Base-by-base conservation (phyloP, 306 rosid species). In the Begonia fuchsioides region DNA sequence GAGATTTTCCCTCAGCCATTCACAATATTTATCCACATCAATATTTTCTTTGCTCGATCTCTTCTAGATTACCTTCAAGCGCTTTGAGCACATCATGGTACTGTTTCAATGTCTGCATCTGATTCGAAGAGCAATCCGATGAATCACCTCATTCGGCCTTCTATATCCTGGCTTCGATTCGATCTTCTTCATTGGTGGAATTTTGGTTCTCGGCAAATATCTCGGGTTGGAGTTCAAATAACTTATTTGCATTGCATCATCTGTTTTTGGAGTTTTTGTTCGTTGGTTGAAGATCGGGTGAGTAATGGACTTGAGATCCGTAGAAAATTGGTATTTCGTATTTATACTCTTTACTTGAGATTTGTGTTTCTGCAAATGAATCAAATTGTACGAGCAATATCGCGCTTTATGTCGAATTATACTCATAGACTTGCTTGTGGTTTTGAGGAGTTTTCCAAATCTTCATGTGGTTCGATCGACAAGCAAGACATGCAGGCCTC, bases 381-480 rank as follows among this genome's bases (percentile, higher is more conserved):
- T 0, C 5, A 40, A 10, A 10, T 10, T 2, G 11, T 13, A 40
- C n/a, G n/a, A n/a, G n/a, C n/a, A n/a, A n/a, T n/a, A n/a, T n/a
- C n/a, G n/a, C n/a, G n/a, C n/a, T n/a, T n/a, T n/a, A n/a, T n/a
- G n/a, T n/a, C n/a, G n/a, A n/a, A n/a, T n/a, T n/a, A n/a, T n/a
- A n/a, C n/a, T n/a, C n/a, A n/a, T n/a, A n/a, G n/a, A n/a, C n/a
- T n/a, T n/a, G n/a, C n/a, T n/a, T n/a, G n/a, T n/a, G n/a, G n/a
- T 40, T 40, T 10, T 5, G 2, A 40, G 2, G n/a, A 1, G 1
- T 10, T 40, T 10, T 13, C 1, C 1, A 40, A 40, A 5, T 82
- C 86, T 77, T 80, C 12, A 69, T 61, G 58, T 81, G 80, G 50
- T 78, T 81, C 62, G 53, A 64, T 74, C 77, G 8, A 77, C 32